Percentiles rank a stretch among this genome's conserved stretches.
These are phyloP conservation scores for Suillus variegatus DNA, from an alignment of 768 basidiomycete genomes.

Conservation along the genomic window DNA sequence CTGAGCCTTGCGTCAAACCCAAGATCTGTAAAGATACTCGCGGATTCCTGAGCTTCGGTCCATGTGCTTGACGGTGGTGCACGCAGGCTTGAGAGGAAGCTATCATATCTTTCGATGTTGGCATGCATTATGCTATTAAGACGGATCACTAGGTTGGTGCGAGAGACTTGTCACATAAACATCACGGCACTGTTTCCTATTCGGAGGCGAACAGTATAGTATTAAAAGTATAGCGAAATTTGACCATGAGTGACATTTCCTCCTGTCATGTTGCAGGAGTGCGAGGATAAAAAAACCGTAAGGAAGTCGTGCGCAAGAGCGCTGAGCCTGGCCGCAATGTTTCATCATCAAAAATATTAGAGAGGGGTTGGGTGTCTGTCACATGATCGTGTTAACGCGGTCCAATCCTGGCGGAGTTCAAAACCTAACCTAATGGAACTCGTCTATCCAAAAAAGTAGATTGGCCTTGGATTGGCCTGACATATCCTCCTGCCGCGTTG, in stretches of 20 bases:
- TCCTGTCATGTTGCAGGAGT: background rate
- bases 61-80: slow-evolving; percentile 23
- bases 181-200: background rate
- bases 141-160: background rate
- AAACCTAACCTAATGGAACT: too few species aligned
- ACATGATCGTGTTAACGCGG: too few species aligned
- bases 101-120: slow-evolving; percentile 33
- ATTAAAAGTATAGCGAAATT: background rate
- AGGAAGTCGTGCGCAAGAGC: background rate
- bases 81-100: slow-evolving; percentile 37
- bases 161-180: background rate
- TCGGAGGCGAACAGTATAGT: background rate
- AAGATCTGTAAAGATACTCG: background rate
- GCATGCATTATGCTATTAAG: background rate
- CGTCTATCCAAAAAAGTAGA: too few species aligned
- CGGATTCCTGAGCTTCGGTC: slow-evolving; percentile 12
- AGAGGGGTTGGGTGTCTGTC: too few species aligned
- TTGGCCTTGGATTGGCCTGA: too few species aligned
- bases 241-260: background rate
- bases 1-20: background rate
- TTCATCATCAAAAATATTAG: background rate
- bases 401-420: too few species aligned
- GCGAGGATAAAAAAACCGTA: background rate
- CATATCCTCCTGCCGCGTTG: too few species aligned
- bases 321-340: background rate